Evolutionary conservation across 139 green algal species (phyloP).

Genomic region (Desmodesmus armatus): DNA sequence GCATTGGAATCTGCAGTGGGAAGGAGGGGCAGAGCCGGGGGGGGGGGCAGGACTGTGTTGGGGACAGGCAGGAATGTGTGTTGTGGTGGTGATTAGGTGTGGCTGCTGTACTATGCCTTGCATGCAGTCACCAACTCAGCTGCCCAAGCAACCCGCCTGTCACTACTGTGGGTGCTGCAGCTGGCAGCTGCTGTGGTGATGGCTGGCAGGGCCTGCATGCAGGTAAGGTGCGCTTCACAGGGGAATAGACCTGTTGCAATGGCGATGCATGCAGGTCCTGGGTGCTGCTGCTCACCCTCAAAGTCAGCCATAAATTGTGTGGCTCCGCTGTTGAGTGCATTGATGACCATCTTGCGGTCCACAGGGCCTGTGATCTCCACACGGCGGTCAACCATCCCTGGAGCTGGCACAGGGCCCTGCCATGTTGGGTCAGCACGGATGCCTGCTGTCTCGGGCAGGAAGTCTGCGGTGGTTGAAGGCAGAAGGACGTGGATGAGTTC

Average conservation of each 20-base stretch:
- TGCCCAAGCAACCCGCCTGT: no score
- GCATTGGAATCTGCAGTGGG: constrained; percentile 77
- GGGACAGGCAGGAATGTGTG: neutral
- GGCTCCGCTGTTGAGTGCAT: constrained; percentile 87
- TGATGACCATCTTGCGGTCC: constrained; percentile 95
- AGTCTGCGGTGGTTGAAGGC: constrained; percentile 53
- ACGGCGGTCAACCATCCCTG: constrained; percentile 81
- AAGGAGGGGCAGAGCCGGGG: neutral
- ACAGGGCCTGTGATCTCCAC: constrained; percentile 93
- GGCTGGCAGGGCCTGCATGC: no score
- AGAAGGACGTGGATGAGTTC: no score
- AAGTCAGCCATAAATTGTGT: constrained; percentile 92
- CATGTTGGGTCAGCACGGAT: constrained; percentile 65
- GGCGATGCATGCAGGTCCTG: neutral
- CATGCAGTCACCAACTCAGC: no score
- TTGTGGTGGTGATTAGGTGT: no score
- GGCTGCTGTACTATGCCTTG: no score
- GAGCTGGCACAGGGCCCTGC: constrained; percentile 75
- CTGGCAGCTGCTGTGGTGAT: neutral
- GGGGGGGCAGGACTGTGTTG: neutral
- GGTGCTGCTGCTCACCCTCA: constrained; percentile 77
- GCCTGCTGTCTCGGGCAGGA: constrained; percentile 76
- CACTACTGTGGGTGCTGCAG: neutral
- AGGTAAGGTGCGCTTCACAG: no score
- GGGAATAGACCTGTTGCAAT: no score